A percentile compares a stretch with the other conserved stretches of the same genome.
Evolutionary conservation across 345 rosid species (phyloP).

Genomic region (Syzygium aromaticum): DNA sequence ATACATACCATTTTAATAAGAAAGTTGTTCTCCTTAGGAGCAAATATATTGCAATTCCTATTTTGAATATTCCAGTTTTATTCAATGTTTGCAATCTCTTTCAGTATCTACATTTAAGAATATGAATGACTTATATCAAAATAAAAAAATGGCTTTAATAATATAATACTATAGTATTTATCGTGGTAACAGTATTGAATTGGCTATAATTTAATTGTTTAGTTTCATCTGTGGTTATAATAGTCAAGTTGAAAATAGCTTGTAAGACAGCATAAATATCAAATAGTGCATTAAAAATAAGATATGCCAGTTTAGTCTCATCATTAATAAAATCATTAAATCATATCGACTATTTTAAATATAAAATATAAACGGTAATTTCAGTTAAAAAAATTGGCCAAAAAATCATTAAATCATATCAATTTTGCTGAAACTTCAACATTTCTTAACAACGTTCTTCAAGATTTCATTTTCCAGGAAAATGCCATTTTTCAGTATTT

Average conservation of each 20-base stretch:
- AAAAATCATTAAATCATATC: too few species aligned
- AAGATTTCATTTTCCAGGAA: too few species aligned
- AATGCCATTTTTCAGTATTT: too few species aligned
- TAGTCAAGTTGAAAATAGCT: not conserved
- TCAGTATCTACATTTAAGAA: not conserved
- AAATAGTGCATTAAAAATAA: too few species aligned
- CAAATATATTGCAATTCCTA: not conserved
- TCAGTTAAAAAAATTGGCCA: too few species aligned
- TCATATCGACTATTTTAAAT: not conserved
- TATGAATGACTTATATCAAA: not conserved
- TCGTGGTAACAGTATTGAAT: not conserved
- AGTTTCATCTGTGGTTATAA: not conserved
- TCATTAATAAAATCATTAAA: too few species aligned
- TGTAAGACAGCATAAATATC: not conserved
- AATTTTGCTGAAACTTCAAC: too few species aligned
- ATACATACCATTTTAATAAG: too few species aligned
- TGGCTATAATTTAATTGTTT: too few species aligned
- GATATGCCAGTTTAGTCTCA: not conserved
- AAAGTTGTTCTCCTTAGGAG: not conserved
- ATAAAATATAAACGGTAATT: not conserved
- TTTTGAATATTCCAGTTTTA: too few species aligned
- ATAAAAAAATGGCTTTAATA: accelerated
- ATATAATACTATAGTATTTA: too few species aligned
- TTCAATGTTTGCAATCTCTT: not conserved
- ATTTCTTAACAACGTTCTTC: too few species aligned